Percentiles rank a stretch among this genome's conserved stretches.
Conservation (phyloP, 805 yeast genomes). For the Wickerhamomyces silvicola region DNA sequence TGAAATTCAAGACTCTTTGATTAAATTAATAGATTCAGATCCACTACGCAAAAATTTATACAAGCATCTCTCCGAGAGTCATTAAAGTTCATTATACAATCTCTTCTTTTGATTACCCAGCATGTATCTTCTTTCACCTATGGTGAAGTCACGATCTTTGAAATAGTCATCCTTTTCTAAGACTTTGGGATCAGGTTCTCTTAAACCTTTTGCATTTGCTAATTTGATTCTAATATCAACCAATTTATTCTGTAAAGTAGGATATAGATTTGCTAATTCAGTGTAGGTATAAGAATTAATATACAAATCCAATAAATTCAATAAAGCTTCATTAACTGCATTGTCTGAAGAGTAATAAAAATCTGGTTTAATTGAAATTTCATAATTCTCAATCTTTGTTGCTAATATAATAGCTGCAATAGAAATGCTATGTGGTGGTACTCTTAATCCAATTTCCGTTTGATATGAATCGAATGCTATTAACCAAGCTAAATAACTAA, state of each 20-base stretch:
- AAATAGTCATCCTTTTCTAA: conserved; percentile 41
- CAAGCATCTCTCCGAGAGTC: conserved; percentile 29
- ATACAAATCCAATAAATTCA: conserved; percentile 54
- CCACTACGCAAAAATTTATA: conserved; percentile 63
- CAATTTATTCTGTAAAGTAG: conserved; percentile 27
- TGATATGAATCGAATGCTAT: conserved; percentile 66
- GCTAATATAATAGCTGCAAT: conserved; percentile 61
- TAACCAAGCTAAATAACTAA: conserved; percentile 62
- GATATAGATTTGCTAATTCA: conserved; percentile 37
- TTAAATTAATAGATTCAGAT: conserved; percentile 46
- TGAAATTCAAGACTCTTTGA: conserved; percentile 31
- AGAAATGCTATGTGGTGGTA: conserved; percentile 74
- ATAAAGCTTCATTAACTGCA: conserved; percentile 40
- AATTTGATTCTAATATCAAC: conserved; percentile 40
- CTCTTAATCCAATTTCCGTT: conserved; percentile 59
- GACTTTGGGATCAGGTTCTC: conserved; percentile 19
- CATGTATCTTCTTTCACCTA: conserved; percentile 50
- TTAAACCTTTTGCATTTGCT: conserved; percentile 28
- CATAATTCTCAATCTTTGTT: conserved; percentile 34
- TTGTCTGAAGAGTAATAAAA: conserved; percentile 13
- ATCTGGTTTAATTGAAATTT: conserved; percentile 23
- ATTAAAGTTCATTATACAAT: conserved; percentile 37
- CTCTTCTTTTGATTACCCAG: conserved; percentile 42
- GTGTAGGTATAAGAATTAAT: conserved; percentile 50
- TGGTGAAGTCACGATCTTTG: conserved; percentile 25